phyloP scores from a whole-genome alignment of 2,329 filamentous ascomycete species.

The Pseudodiploospora longispora region DNA sequence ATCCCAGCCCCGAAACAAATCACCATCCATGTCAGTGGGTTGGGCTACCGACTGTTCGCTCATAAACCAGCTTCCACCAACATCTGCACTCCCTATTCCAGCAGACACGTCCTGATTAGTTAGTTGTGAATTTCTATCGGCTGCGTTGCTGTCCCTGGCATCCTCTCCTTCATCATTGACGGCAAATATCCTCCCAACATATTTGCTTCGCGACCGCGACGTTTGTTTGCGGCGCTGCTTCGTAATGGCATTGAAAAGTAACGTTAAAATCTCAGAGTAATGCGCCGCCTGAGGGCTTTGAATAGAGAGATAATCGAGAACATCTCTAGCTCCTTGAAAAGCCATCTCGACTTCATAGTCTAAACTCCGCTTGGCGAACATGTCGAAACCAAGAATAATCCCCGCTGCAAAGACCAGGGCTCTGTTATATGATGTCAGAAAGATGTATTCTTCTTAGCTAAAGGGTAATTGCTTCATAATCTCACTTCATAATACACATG shows the following conservation, averaged over 20 bases:
- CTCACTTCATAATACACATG: conserved; percentile 53
- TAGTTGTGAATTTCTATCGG: neutral
- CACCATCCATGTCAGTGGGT: conserved; percentile 6
- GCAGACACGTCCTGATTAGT: neutral
- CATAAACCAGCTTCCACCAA: conserved; percentile 7
- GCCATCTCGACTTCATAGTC: conserved; percentile 38
- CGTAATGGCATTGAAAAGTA: conserved; percentile 35
- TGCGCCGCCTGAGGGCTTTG: conserved; percentile 49
- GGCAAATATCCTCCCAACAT: conserved; percentile 20
- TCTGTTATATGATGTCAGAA: conserved; percentile 18
- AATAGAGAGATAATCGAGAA: conserved; percentile 38
- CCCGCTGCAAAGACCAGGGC: conserved; percentile 49
- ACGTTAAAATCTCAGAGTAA: conserved; percentile 46
- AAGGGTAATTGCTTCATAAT: too few species aligned
- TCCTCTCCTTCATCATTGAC: conserved; percentile 4
- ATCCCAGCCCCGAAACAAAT: conserved; percentile 20
- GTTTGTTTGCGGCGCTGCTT: conserved; percentile 26
- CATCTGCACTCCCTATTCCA: conserved; percentile 1
- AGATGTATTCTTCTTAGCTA: neutral
- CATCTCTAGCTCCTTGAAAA: conserved; percentile 40
- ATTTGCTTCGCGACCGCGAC: conserved; percentile 16
- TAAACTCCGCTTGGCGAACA: conserved; percentile 40
- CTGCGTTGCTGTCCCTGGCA: neutral
- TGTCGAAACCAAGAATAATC: conserved; percentile 46
- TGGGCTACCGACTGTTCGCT: conserved; percentile 3